phyloP scores from a whole-genome alignment of 1,284 basidiomycete genomes.

The Trametes pubescens region DNA sequence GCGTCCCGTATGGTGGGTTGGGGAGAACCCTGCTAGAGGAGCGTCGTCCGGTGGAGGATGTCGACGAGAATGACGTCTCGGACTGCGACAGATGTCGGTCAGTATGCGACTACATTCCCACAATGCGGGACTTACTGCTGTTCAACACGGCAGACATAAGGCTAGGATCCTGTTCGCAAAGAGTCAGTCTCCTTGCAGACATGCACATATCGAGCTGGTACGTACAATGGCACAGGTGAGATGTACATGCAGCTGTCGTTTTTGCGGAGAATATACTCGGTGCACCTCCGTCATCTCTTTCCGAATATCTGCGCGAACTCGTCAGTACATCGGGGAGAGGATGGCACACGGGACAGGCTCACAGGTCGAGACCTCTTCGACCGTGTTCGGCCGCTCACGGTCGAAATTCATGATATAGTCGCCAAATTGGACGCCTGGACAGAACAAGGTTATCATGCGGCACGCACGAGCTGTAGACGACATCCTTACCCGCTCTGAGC shows the following conservation, averaged over 20 bases:
- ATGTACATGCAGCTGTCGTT: slow-evolving; percentile 59
- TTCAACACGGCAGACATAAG: slow-evolving; percentile 56
- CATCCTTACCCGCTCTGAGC: slow-evolving; percentile 48
- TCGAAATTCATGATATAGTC: slow-evolving; percentile 60
- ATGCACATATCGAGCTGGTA: neutral
- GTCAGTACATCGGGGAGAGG: neutral
- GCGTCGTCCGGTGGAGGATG: slow-evolving; percentile 36
- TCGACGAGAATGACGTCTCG: slow-evolving; percentile 47
- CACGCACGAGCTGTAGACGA: too few relatives aligned
- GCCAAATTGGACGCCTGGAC: slow-evolving; percentile 55
- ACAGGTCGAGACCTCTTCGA: slow-evolving; percentile 62
- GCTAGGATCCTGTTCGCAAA: slow-evolving; percentile 46
- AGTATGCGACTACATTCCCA: neutral
- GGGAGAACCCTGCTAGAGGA: slow-evolving; percentile 23
- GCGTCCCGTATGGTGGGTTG: neutral
- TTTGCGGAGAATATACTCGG: slow-evolving; percentile 54
- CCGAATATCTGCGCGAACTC: slow-evolving; percentile 50
- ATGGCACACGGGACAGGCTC: slow-evolving; percentile 34
- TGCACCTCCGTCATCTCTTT: slow-evolving; percentile 60
- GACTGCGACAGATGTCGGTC: slow-evolving; percentile 42
- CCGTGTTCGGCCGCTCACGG: slow-evolving; percentile 57
- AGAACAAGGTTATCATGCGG: neutral
- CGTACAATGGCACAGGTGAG: slow-evolving; percentile 59
- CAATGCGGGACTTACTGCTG: slow-evolving; percentile 49
- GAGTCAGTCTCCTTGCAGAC: neutral